Percentiles rank a stretch among this genome's conserved stretches.
phyloP scores from a whole-genome alignment of 768 basidiomycete species.

The Tulasnella calospora region DNA sequence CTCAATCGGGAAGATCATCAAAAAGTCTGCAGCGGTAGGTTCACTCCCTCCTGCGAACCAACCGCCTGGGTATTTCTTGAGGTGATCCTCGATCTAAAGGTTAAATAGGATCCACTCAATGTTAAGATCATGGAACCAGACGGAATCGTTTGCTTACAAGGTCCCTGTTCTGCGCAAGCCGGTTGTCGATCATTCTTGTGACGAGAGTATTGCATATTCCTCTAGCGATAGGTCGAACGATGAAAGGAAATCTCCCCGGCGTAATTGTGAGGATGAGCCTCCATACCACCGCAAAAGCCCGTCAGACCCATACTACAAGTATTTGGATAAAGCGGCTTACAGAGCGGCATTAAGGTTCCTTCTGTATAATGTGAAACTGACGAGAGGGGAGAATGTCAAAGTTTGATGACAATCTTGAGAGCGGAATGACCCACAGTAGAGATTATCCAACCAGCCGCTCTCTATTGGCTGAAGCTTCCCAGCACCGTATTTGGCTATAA shows the following conservation, averaged over 20 bases:
- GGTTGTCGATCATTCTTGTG: conserved; percentile 32
- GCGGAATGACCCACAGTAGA: conserved; percentile 27
- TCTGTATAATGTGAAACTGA: conserved; percentile 32
- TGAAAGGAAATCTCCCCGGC: conserved; percentile 26
- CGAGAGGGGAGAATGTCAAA: background rate
- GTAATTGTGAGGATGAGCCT: conserved; percentile 28
- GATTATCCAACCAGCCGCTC: conserved; percentile 24
- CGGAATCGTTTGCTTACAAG: conserved; percentile 31
- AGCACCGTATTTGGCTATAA: conserved; percentile 42
- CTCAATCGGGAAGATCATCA: conserved; percentile 44
- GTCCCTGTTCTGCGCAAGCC: conserved; percentile 33
- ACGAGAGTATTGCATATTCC: conserved; percentile 25
- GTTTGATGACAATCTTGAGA: background rate
- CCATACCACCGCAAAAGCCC: conserved; percentile 20
- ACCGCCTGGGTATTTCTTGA: conserved; percentile 34
- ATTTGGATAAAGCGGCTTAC: background rate
- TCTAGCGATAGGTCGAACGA: conserved; percentile 28
- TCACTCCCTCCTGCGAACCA: conserved; percentile 41
- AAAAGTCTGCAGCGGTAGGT: conserved; percentile 45
- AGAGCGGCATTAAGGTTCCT: conserved; percentile 31
- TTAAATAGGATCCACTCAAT: background rate
- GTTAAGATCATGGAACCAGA: background rate
- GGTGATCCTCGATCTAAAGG: conserved; percentile 40
- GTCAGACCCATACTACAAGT: no score
- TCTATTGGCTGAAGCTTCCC: conserved; percentile 28